Conservation (phyloP, 2,329 filamentous ascomycete genomes). For the Pezicula carpinea region DNA sequence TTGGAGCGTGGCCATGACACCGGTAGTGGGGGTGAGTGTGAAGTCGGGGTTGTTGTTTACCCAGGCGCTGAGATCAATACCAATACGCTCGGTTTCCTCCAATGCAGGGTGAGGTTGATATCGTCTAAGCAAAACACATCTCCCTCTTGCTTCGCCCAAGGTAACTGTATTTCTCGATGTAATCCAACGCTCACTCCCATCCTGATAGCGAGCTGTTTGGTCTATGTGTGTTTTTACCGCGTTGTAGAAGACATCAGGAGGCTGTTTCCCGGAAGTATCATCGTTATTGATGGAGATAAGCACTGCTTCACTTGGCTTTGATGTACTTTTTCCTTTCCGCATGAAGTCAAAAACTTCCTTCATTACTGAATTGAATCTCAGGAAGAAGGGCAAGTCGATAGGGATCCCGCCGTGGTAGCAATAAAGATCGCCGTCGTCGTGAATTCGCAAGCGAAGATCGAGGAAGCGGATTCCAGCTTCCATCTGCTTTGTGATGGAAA, state of each 20-base stretch:
- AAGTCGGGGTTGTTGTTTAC: slow-evolving; percentile 61
- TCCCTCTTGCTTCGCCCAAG: slow-evolving; percentile 59
- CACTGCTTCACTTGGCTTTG: slow-evolving; percentile 58
- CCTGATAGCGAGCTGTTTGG: slow-evolving; percentile 28
- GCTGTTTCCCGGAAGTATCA: slow-evolving; percentile 49
- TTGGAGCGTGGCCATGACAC: slow-evolving; percentile 37
- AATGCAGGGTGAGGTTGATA: slow-evolving; percentile 46
- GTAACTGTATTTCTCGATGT: slow-evolving; percentile 53
- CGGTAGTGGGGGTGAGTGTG: slow-evolving; percentile 35
- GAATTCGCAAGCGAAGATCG: slow-evolving; percentile 57
- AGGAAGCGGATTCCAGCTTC: slow-evolving; percentile 68
- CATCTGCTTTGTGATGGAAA: slow-evolving; percentile 58
- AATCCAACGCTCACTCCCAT: slow-evolving; percentile 49
- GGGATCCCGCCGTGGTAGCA: slow-evolving; percentile 70
- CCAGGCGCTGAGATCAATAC: slow-evolving; percentile 45
- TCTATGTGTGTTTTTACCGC: slow-evolving; percentile 52
- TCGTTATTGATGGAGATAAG: slow-evolving; percentile 68
- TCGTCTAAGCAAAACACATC: slow-evolving; percentile 62
- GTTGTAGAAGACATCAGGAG: slow-evolving; percentile 44
- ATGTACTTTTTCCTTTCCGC: slow-evolving; percentile 26
- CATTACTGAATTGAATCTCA: slow-evolving; percentile 59
- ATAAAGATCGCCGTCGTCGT: slow-evolving; percentile 51
- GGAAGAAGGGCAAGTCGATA: slow-evolving; percentile 56
- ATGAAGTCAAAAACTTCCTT: slow-evolving; percentile 57
- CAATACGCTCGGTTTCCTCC: slow-evolving; percentile 25